These are phyloP conservation scores for Vitis amurensis DNA, from an alignment of 164 flowering plant species.

Conservation along the genomic window DNA sequence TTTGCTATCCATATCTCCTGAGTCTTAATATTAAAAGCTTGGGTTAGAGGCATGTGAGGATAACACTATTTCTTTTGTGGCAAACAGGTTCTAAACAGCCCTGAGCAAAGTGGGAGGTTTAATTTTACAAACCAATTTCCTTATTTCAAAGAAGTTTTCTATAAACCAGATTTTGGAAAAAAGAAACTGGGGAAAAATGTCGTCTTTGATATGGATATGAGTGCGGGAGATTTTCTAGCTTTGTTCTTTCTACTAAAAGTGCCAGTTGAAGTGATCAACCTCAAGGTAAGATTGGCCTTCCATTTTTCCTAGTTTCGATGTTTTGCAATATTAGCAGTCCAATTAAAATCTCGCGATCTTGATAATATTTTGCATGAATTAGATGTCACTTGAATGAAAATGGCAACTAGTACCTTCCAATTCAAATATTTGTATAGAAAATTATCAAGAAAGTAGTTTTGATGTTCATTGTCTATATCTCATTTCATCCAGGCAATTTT, in stretches of 20 bases:
- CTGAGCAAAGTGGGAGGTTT: constrained; percentile 65
- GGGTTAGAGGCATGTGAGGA: too few species aligned
- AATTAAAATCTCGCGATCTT: too few species aligned
- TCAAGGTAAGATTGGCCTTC: constrained; percentile 52
- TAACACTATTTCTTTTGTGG: neutral
- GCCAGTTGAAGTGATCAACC: constrained; percentile 71
- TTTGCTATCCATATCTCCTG: neutral
- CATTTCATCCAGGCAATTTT: constrained; percentile 65
- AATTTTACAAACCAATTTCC: constrained; percentile 79
- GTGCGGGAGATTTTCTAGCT: constrained; percentile 92
- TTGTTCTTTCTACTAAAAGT: constrained; percentile 85
- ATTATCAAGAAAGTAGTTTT: too few species aligned
- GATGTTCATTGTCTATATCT: neutral
- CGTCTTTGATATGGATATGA: constrained; percentile 97
- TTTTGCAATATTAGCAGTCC: too few species aligned
- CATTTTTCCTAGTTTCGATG: neutral
- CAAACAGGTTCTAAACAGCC: constrained; percentile 65
- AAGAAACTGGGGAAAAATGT: constrained; percentile 62
- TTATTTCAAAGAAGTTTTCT: constrained; percentile 51
- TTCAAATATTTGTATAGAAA: neutral
- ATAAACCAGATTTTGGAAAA: constrained; percentile 54
- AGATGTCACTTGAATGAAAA: neutral
- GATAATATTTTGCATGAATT: too few species aligned
- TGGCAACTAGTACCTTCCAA: neutral
- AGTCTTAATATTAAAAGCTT: neutral